Evolutionary conservation across 1,139 yeast genomes (phyloP).

Genomic region (Taphrina communis): DNA sequence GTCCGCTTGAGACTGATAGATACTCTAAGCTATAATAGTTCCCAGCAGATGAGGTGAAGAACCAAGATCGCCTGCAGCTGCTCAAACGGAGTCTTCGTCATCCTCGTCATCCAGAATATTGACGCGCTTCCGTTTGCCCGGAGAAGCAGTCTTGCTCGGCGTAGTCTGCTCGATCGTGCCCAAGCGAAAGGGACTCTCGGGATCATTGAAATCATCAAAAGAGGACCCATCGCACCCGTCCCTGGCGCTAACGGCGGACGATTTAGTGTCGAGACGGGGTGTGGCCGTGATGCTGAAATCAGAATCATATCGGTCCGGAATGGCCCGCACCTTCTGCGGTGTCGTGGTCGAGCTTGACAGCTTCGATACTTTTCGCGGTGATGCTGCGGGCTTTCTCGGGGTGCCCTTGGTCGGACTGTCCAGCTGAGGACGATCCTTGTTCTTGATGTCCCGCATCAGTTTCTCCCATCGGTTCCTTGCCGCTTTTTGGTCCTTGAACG

Average conservation of each 20-base stretch:
- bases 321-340: not conserved
- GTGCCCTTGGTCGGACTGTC: constrained; percentile 5
- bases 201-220: not conserved
- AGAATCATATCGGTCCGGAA: not conserved
- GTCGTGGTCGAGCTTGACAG: constrained; percentile 2
- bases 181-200: not conserved
- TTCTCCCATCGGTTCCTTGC: constrained; percentile 12
- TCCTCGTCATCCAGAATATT: not conserved
- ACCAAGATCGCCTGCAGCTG: not conserved
- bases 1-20: no score
- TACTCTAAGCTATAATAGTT: no score
- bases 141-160: not conserved
- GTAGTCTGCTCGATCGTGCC: not conserved
- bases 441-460: constrained; percentile 13
- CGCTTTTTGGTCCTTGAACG: constrained; percentile 13
- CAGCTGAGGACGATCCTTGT: not conserved
- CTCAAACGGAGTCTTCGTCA: not conserved
- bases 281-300: not conserved
- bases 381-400: constrained; percentile 1
- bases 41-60: not conserved
- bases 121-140: not conserved
- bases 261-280: not conserved
- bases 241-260: not conserved
- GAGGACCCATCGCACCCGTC: not conserved
- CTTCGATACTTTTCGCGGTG: not conserved